phyloP scores from a whole-genome alignment of 768 basidiomycete genomes.

The Mycena chlorophos region DNA sequence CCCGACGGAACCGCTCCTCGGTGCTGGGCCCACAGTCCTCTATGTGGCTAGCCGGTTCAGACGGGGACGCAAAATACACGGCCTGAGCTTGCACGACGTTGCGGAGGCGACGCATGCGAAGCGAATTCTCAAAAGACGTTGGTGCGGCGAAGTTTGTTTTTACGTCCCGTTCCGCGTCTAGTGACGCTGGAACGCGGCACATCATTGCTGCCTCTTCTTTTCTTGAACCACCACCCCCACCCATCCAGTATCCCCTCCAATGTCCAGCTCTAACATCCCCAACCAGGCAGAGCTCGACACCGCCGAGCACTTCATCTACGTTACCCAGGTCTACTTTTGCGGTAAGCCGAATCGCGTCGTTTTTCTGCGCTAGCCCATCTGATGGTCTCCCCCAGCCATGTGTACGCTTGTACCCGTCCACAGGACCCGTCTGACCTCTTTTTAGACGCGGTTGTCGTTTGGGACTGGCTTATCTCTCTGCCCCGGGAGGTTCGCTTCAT shows the following conservation, averaged over 20 bases:
- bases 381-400: constrained; percentile 58
- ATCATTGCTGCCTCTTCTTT: background rate
- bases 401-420: constrained; percentile 43
- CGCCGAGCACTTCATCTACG: constrained; percentile 76
- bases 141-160: too few species aligned
- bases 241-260: background rate
- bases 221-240: background rate
- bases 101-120: constrained; percentile 22
- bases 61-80: constrained; percentile 10
- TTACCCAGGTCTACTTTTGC: constrained; percentile 77
- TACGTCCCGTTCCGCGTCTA: too few species aligned
- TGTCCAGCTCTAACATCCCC: constrained; percentile 16
- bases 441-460: constrained; percentile 75
- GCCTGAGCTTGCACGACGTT: constrained; percentile 15
- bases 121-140: too few species aligned
- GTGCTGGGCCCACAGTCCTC: too few species aligned
- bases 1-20: too few species aligned
- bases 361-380: constrained; percentile 13
- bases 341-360: constrained; percentile 51
- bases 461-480: constrained; percentile 84
- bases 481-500: constrained; percentile 80
- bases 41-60: constrained; percentile 3
- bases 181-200: too few species aligned
- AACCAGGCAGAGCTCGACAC: constrained; percentile 46
- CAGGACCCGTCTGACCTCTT: background rate